A percentile compares a stretch with the other conserved stretches of the same genome.
phyloP scores from a whole-genome alignment of 148 eudicot species.

The Euryodendron excelsum region DNA sequence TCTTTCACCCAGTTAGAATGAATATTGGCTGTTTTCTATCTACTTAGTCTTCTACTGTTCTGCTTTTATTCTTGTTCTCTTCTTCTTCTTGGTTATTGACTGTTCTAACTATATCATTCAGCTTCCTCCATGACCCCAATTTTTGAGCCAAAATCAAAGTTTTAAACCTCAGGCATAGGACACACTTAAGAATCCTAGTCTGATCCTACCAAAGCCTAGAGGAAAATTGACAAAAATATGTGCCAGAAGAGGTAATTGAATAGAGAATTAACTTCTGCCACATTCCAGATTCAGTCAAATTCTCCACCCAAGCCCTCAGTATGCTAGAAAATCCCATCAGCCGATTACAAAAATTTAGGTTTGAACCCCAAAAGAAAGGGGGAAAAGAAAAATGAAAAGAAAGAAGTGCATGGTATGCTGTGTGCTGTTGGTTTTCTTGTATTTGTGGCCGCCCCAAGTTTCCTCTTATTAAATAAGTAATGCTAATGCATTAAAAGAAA shows the following conservation, averaged over 20 bases:
- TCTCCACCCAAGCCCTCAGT: not conserved
- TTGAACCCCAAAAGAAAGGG: too few relatives aligned
- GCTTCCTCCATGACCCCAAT: not conserved
- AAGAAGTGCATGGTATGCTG: not conserved
- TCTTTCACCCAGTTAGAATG: not conserved
- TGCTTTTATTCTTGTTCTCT: not conserved
- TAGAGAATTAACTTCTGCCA: not conserved
- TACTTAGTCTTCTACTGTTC: not conserved
- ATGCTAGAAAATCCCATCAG: not conserved
- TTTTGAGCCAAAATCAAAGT: not conserved
- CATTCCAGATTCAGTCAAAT: not conserved
- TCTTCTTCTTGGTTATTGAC: not conserved
- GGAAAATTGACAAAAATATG: not conserved
- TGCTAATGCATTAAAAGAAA: not conserved
- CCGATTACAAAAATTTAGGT: not conserved
- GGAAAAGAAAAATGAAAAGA: not conserved
- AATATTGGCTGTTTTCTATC: not conserved
- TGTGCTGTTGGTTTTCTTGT: not conserved
- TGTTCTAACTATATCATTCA: not conserved
- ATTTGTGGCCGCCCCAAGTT: too few relatives aligned
- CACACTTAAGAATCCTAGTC: not conserved
- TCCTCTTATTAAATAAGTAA: not conserved
- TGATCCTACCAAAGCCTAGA: not conserved
- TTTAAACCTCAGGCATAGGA: not conserved
- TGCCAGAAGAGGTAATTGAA: not conserved